Percentiles rank a stretch among this genome's conserved stretches.
These are phyloP conservation scores for Euphorbia celastroides DNA, from an alignment of 441 rosid genomes.

Conservation along the genomic window DNA sequence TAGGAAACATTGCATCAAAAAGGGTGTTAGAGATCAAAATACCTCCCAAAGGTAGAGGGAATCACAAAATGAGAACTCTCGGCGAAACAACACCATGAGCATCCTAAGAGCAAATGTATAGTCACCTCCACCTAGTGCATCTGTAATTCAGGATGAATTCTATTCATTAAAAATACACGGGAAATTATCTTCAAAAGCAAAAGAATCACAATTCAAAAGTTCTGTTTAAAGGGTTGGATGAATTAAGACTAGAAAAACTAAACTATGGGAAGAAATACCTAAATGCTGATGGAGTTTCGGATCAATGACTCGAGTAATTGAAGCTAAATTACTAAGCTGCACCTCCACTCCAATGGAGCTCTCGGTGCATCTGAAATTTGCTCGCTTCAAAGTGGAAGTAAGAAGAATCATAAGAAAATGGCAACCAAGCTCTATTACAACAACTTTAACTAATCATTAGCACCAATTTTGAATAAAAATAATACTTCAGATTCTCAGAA, in stretches of 20 bases:
- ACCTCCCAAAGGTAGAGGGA: too few species aligned
- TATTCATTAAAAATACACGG: neutral
- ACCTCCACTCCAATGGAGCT: constrained; percentile 88
- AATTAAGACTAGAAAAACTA: constrained; percentile 1
- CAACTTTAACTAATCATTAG: neutral
- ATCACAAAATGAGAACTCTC: too few species aligned
- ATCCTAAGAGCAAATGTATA: too few species aligned
- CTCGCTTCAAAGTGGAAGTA: constrained; percentile 52
- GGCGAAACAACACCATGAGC: too few species aligned
- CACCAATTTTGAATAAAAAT: neutral
- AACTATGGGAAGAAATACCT: constrained; percentile 37
- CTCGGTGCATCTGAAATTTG: constrained; percentile 87
- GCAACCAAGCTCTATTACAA: constrained; percentile 8
- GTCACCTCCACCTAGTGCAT: too few species aligned
- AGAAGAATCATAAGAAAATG: constrained; percentile 23
- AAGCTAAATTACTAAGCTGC: constrained; percentile 75
- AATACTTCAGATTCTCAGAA: too few species aligned
- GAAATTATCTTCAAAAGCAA: constrained; percentile 2
- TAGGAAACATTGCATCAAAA: neutral
- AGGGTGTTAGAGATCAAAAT: constrained; percentile 19
- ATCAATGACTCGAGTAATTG: constrained; percentile 80
- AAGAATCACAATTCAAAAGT: constrained; percentile 8
- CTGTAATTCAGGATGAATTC: constrained; percentile 45
- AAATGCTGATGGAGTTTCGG: constrained; percentile 95
- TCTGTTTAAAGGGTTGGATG: neutral